Evolutionary conservation across 176 grass and related monocot species (phyloP), one percentile per base, ranked within the genome.

Genomic region (Cymbopogon citratus): DNA sequence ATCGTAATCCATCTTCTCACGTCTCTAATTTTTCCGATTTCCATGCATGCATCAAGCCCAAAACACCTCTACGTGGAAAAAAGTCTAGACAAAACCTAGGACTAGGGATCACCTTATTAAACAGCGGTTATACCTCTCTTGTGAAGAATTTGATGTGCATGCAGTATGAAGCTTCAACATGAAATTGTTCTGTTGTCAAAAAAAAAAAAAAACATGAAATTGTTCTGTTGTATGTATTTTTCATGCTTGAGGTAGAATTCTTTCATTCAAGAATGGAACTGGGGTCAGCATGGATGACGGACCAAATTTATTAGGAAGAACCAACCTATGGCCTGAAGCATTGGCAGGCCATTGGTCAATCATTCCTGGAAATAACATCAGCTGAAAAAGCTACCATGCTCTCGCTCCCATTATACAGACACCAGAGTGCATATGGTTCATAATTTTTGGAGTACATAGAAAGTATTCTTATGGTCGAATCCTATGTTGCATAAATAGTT

Each of bases 401-500:
- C 19, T 73, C 9, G 19, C 26, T 48, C 15, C 19, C 28, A n/a
- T n/a, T n/a, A 19, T 49, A 43, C 9, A 79, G 9, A 74, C 25
- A 80, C 57, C 66, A 31, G 29, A 3, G 11, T 3, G 12, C 7
- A 24, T 21, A 45, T 62, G 19, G 5, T 6, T 52, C 49, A 49
- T 78, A 80, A 89, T 80, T 16, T 63, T 7, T 56, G 38, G 44
- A 39, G 46, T 41, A 7, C 84, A 9, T 36, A 79, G 68, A 79
- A 73, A 83, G 15, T 84, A 48, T 18, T 68, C 35, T 59, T 39
- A 12, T 9, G 36, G 46, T 40, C 4, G 38, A 74, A 49, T 48
- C 28, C 48, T 35, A 74, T 39, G 73, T 25, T 5, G 2, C 49
- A 69, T 69, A 44, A 71, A 12, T 61, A 76, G 25, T 43, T 48